Evolutionary conservation across 768 basidiomycete species (phyloP).

Genomic region (Amanita jacksonii): DNA sequence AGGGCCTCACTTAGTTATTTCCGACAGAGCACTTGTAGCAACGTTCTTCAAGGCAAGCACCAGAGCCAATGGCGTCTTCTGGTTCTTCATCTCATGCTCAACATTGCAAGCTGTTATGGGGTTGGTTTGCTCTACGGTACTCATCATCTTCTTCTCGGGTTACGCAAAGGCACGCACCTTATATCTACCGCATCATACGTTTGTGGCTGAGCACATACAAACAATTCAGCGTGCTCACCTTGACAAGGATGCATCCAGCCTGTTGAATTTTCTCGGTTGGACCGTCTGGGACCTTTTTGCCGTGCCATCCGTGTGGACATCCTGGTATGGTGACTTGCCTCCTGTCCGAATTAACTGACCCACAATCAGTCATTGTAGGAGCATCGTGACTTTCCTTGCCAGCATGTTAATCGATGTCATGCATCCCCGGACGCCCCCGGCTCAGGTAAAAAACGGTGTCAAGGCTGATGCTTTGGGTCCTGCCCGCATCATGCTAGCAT

Average conservation of each 20-base stretch:
- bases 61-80: not conserved
- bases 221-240: too few species aligned
- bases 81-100: slow-evolving; percentile 1
- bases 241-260: not conserved
- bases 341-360: not conserved
- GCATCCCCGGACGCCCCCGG: not conserved
- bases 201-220: not conserved
- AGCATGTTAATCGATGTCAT: not conserved
- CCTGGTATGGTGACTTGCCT: not conserved
- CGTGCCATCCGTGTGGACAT: not conserved
- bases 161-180: not conserved
- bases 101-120: not conserved
- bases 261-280: not conserved
- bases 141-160: slow-evolving; percentile 2
- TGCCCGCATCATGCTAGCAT: not conserved
- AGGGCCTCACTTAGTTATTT: not conserved
- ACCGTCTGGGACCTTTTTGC: slow-evolving; percentile 2
- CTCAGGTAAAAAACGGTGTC: not conserved
- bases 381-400: not conserved
- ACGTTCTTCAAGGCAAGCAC: not conserved
- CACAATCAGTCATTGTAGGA: not conserved
- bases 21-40: not conserved
- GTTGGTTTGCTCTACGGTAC: not conserved
- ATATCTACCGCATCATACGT: not conserved
- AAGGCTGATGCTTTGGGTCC: too few species aligned